phyloP scores from a whole-genome alignment of 2,329 filamentous ascomycete genomes.

The Botrytis galanthina region DNA sequence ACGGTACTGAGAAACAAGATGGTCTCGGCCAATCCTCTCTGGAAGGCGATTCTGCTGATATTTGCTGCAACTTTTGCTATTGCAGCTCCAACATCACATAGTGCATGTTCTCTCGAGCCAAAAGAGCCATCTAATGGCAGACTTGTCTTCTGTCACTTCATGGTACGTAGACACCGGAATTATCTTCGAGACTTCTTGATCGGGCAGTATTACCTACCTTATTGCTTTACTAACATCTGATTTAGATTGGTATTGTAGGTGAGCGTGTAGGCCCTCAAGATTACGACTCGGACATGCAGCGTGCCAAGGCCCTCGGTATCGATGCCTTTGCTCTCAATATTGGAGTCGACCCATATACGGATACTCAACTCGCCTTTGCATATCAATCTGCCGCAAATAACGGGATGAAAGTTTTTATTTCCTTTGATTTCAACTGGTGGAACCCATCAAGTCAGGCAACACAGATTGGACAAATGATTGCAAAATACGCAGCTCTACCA shows the following conservation, averaged over 20 bases:
- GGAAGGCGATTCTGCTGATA: background rate
- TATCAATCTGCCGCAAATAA: conserved; percentile 34
- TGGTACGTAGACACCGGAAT: conserved; percentile 15
- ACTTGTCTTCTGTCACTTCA: conserved; percentile 30
- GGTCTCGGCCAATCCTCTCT: background rate
- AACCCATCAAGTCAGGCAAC: conserved; percentile 22
- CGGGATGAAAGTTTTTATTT: conserved; percentile 39
- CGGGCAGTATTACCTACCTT: background rate
- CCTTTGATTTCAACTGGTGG: conserved; percentile 37
- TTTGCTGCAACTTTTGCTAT: conserved; percentile 5
- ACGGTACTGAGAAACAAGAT: background rate
- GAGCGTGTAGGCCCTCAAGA: conserved; percentile 26
- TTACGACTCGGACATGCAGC: conserved; percentile 27
- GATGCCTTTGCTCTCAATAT: conserved; percentile 41
- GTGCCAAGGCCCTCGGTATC: conserved; percentile 37
- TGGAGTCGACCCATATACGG: conserved; percentile 36
- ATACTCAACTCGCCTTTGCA: conserved; percentile 35
- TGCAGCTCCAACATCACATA: background rate
- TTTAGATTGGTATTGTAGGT: conserved; percentile 29
- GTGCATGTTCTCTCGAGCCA: background rate
- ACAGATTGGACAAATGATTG: conserved; percentile 34
- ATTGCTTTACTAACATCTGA: background rate
- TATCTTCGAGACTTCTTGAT: background rate
- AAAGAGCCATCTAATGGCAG: conserved; percentile 16
- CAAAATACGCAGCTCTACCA: conserved; percentile 34